Percentiles rank a stretch among this genome's conserved stretches.
Evolutionary conservation across 768 basidiomycete species (phyloP).

Genomic region (Hypholoma sublateritium): DNA sequence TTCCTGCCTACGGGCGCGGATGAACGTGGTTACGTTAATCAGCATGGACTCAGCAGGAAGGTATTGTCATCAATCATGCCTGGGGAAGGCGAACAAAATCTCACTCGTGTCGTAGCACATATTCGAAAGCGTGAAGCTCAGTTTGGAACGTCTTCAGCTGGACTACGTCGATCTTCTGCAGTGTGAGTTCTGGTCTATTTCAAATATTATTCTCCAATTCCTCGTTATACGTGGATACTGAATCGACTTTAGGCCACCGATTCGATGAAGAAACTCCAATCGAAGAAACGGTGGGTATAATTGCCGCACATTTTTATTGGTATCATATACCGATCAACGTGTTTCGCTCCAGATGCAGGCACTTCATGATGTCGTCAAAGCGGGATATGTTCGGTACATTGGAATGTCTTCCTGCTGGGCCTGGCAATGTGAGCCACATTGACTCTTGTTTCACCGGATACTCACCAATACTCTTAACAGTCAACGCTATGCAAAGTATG

Average conservation of each 20-base stretch:
- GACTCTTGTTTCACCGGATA: too few relatives aligned
- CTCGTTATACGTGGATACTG: not conserved
- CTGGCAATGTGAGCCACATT: conserved; percentile 44
- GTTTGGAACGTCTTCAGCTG: conserved; percentile 65
- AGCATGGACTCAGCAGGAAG: conserved; percentile 43
- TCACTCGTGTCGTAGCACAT: conserved; percentile 53
- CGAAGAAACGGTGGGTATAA: conserved; percentile 42
- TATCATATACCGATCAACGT: not conserved
- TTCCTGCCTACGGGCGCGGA: conserved; percentile 27
- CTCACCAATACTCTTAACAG: conserved; percentile 21
- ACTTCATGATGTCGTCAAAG: conserved; percentile 65
- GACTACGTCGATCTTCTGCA: conserved; percentile 80
- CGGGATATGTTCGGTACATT: conserved; percentile 61
- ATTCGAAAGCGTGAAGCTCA: conserved; percentile 64
- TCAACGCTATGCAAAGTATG: conserved; percentile 57
- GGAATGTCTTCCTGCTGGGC: conserved; percentile 59
- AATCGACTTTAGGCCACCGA: conserved; percentile 40
- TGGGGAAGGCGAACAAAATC: not conserved
- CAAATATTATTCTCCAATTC: not conserved
- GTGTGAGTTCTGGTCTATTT: conserved; percentile 39
- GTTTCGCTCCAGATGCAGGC: conserved; percentile 53
- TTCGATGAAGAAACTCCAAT: conserved; percentile 61
- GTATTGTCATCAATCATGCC: conserved; percentile 8
- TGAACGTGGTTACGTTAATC: conserved; percentile 51
- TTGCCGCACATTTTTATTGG: not conserved